phyloP scores from a whole-genome alignment of 768 basidiomycete genomes.

The Lactifluus pinguis region DNA sequence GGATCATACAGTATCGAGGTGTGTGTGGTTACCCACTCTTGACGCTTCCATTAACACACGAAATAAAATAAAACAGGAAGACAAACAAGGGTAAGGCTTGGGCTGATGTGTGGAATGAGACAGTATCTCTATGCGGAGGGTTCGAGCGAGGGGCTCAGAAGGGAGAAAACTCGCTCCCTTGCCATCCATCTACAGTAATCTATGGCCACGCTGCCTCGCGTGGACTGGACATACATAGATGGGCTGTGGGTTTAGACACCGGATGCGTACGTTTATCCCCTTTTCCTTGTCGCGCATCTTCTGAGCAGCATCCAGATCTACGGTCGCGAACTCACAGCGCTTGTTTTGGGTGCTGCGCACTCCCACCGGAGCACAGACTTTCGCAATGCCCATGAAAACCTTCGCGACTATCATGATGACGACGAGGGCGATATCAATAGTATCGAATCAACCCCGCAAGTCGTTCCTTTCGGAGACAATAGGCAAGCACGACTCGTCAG shows the following conservation, averaged over 20 bases:
- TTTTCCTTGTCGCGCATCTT: neutral
- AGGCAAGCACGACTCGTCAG: slow-evolving; percentile 39
- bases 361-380: neutral
- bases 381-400: neutral
- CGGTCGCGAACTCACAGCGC: slow-evolving; percentile 51
- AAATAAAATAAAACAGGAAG: slow-evolving; percentile 16
- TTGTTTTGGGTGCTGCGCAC: slow-evolving; percentile 40
- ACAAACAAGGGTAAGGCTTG: slow-evolving; percentile 55
- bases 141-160: slow-evolving; percentile 26
- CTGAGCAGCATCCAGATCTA: slow-evolving; percentile 36
- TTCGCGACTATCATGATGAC: neutral
- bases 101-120: slow-evolving; percentile 64
- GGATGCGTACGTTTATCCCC: slow-evolving; percentile 56
- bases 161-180: slow-evolving; percentile 36
- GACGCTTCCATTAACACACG: neutral
- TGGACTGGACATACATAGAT: slow-evolving; percentile 74
- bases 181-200: slow-evolving; percentile 67
- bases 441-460: slow-evolving; percentile 17
- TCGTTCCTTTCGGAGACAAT: slow-evolving; percentile 50
- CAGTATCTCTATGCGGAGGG: slow-evolving; percentile 52
- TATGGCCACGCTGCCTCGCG: slow-evolving; percentile 82
- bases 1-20: slow-evolving; percentile 32
- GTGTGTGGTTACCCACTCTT: slow-evolving; percentile 17
- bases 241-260: slow-evolving; percentile 79
- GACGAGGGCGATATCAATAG: slow-evolving; percentile 20